phyloP scores from a whole-genome alignment of 2,329 filamentous ascomycete species.

The Penicillium thymicola region DNA sequence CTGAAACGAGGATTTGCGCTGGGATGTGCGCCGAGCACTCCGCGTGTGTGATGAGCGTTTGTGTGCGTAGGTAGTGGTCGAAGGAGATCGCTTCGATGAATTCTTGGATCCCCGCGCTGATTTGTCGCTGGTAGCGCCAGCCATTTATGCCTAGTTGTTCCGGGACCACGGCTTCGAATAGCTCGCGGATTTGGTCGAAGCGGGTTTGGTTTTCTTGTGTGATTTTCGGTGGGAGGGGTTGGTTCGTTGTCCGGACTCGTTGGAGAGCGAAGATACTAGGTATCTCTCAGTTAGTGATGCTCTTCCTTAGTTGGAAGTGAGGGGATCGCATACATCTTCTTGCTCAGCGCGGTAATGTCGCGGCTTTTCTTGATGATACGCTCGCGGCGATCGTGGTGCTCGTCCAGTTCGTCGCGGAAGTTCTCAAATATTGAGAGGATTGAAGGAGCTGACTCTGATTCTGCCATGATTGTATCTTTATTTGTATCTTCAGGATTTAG shows the following conservation, averaged over 20 bases:
- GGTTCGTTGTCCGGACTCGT: slow-evolving; percentile 48
- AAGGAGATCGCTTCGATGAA: slow-evolving; percentile 91
- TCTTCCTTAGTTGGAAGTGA: not conserved
- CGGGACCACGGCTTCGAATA: slow-evolving; percentile 64
- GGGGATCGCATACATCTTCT: slow-evolving; percentile 75
- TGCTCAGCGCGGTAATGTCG: slow-evolving; percentile 90
- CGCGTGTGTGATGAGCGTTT: slow-evolving; percentile 67
- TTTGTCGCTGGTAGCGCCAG: slow-evolving; percentile 74
- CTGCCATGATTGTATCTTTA: slow-evolving; percentile 9
- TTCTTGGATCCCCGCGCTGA: slow-evolving; percentile 82
- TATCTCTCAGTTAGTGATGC: not conserved
- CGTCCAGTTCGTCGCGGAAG: slow-evolving; percentile 84
- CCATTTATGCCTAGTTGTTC: slow-evolving; percentile 78
- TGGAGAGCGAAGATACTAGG: slow-evolving; percentile 78
- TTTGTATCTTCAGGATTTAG: slow-evolving; percentile 5
- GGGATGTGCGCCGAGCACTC: slow-evolving; percentile 52
- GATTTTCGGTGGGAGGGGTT: slow-evolving; percentile 62
- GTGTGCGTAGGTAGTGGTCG: slow-evolving; percentile 76
- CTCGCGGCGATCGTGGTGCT: slow-evolving; percentile 90
- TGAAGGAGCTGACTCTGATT: slow-evolving; percentile 33
- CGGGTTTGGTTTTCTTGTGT: slow-evolving; percentile 67
- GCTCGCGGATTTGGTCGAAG: slow-evolving; percentile 65
- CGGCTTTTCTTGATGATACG: slow-evolving; percentile 84
- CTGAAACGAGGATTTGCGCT: slow-evolving; percentile 61
- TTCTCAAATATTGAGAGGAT: slow-evolving; percentile 72